Evolutionary conservation across 805 yeast species (phyloP).

Genomic region (Nakazawaea holstii): DNA sequence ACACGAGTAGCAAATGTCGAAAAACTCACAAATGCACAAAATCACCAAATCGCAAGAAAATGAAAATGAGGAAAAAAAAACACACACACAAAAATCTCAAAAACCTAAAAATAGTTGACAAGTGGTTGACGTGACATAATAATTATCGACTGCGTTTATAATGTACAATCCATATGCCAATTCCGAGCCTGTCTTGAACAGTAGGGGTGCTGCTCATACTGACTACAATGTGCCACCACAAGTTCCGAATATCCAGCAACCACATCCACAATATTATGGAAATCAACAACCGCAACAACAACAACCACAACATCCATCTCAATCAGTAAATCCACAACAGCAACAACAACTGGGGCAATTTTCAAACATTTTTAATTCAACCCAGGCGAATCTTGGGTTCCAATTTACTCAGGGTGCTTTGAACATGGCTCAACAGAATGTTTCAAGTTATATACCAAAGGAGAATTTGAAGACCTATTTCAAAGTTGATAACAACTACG

Average conservation of each 20-base stretch:
- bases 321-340: conserved; percentile 16
- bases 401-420: conserved; percentile 86
- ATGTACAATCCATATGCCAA: conserved; percentile 13
- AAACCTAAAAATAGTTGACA: not conserved
- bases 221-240: not conserved
- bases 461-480: conserved; percentile 78
- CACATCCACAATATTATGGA: conserved; percentile 4
- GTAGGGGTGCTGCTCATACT: not conserved
- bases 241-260: conserved; percentile 1
- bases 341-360: conserved; percentile 14
- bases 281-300: conserved; percentile 11
- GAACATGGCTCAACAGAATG: conserved; percentile 72
- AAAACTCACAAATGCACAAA: too few species aligned
- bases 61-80: not conserved
- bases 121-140: not conserved
- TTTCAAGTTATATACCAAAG: conserved; percentile 43
- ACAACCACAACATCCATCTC: conserved; percentile 16
- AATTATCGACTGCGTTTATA: not conserved
- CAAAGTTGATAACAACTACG: conserved; percentile 87
- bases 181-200: conserved; percentile 4
- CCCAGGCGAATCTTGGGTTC: conserved; percentile 77
- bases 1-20: too few species aligned
- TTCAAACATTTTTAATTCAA: conserved; percentile 58
- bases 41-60: too few species aligned
- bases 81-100: not conserved